Evolutionary conservation across 495 filamentous ascomycete genomes (phyloP).

Genomic region (Talaromyces adpressus): DNA sequence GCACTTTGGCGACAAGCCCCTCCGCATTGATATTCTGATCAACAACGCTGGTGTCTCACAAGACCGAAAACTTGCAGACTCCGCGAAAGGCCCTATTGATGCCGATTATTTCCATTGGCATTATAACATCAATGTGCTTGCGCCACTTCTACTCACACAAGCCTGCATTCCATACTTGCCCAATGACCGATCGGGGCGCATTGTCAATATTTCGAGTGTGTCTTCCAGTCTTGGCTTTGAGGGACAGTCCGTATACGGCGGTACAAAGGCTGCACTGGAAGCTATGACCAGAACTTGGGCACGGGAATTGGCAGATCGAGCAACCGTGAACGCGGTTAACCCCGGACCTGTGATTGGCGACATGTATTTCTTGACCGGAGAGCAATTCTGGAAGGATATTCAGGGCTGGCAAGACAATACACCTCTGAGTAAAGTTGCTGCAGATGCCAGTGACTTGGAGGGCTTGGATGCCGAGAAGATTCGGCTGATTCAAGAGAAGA

Average conservation of each 20-base stretch:
- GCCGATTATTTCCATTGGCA: conserved; percentile 58
- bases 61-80: conserved; percentile 52
- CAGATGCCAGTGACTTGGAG: conserved; percentile 33
- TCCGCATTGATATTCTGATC: conserved; percentile 79
- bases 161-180: conserved; percentile 66
- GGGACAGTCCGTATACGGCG: conserved; percentile 73
- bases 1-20: conserved; percentile 39
- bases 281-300: conserved; percentile 91
- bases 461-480: conserved; percentile 55
- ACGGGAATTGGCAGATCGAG: conserved; percentile 67
- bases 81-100: conserved; percentile 37
- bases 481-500: conserved; percentile 48
- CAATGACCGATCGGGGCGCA: conserved; percentile 63
- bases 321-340: conserved; percentile 83
- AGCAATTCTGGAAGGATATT: conserved; percentile 47
- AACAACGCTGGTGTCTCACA: conserved; percentile 76
- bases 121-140: conserved; percentile 80
- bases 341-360: conserved; percentile 82
- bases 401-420: conserved; percentile 60
- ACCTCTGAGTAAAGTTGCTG: conserved; percentile 49
- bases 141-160: conserved; percentile 73
- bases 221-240: conserved; percentile 61
- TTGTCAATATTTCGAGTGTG: conserved; percentile 73
- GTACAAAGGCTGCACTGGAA: conserved; percentile 84
- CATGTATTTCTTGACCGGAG: conserved; percentile 55